Evolutionary conservation across 2,329 filamentous ascomycete genomes (phyloP).

Genomic region (Dothideomycetes sp.): DNA sequence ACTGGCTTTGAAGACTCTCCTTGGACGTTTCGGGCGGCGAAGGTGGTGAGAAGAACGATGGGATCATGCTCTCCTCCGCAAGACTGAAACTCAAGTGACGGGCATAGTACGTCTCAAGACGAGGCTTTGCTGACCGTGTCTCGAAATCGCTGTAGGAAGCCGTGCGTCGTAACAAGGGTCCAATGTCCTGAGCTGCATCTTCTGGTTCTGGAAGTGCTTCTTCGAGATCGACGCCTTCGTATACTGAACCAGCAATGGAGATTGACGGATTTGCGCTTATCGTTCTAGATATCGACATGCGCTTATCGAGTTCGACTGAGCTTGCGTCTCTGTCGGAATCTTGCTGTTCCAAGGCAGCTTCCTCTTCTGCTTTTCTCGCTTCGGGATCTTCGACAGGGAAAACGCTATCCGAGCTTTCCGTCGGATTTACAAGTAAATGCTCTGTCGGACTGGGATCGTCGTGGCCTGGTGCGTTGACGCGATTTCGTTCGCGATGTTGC

Average conservation of each 20-base stretch:
- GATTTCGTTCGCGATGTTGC: not conserved
- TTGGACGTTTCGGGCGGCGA: not conserved
- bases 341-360: not conserved
- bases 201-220: conserved; percentile 44
- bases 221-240: conserved; percentile 51
- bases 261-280: conserved; percentile 6
- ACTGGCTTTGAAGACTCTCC: not conserved
- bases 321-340: conserved; percentile 3
- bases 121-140: conserved; percentile 13
- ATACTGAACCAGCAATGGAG: conserved; percentile 51
- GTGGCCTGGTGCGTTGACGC: too few relatives aligned
- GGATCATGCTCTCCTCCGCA: conserved; percentile 58
- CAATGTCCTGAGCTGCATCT: conserved; percentile 35
- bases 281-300: not conserved
- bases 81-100: conserved; percentile 66
- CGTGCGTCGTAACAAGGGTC: conserved; percentile 52
- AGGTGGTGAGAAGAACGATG: not conserved
- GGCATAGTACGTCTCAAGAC: conserved; percentile 53
- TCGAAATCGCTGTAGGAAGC: conserved; percentile 36
- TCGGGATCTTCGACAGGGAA: conserved; percentile 9
- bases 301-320: not conserved
- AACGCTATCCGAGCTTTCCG: not conserved
- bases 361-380: conserved; percentile 1
- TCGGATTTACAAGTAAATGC: not conserved
- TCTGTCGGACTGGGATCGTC: not conserved